These are phyloP conservation scores for Phytopythium kandeliae DNA, from an alignment of 352 stramenopile species.

Conservation along the genomic window DNA sequence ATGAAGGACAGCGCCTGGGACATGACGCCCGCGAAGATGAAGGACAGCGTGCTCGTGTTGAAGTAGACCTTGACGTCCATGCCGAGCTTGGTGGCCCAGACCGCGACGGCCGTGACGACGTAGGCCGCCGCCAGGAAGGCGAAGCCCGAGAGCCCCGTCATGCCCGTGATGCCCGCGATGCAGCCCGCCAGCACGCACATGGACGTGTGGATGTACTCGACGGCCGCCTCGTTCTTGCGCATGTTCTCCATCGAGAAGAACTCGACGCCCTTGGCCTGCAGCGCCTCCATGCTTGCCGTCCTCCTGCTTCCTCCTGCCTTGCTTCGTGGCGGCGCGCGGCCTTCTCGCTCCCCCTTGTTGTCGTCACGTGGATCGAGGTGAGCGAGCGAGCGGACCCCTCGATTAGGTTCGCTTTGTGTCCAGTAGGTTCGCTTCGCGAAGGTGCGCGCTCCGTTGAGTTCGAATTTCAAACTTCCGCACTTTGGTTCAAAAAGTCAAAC, in stretches of 20 bases:
- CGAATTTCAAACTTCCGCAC: constrained; percentile 7
- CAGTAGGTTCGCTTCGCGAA: background rate
- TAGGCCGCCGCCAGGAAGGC: constrained; percentile 63
- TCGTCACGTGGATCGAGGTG: no score
- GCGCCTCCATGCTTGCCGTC: constrained; percentile 52
- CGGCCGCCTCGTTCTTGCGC: constrained; percentile 70
- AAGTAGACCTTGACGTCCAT: constrained; percentile 79
- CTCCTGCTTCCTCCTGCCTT: no score
- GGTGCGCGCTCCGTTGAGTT: background rate
- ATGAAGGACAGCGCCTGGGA: constrained; percentile 82
- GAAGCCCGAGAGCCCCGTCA: constrained; percentile 73
- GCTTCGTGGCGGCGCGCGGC: no score
- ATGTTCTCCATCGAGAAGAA: constrained; percentile 88
- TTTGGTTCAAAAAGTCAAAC: constrained; percentile 5
- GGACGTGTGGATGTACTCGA: constrained; percentile 76
- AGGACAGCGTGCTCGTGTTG: constrained; percentile 59
- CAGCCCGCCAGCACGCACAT: constrained; percentile 82
- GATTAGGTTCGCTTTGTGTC: background rate
- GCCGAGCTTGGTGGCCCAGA: constrained; percentile 70
- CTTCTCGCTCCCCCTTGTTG: no score
- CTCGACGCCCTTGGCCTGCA: constrained; percentile 71
- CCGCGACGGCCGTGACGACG: constrained; percentile 52
- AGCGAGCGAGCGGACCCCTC: no score
- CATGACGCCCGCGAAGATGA: constrained; percentile 70
- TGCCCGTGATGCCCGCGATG: constrained; percentile 74